Conservation (phyloP, 1,139 yeast species). For the Blastobotrys capitulatus region DNA sequence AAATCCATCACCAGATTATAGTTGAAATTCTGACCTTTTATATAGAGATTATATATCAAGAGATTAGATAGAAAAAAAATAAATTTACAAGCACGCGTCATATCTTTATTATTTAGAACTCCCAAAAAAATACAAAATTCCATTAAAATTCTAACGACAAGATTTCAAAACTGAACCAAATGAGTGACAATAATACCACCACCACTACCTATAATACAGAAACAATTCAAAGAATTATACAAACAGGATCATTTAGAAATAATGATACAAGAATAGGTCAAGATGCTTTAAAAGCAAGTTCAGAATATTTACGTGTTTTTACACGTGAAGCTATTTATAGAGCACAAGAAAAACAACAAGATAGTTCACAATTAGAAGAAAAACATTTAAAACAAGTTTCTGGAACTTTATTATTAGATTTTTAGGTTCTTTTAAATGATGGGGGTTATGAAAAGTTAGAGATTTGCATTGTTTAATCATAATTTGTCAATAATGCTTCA, state of each 20-base stretch:
- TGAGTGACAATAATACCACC: too few relatives aligned
- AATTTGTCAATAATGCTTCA: background rate
- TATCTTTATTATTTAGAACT: too few relatives aligned
- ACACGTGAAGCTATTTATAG: constrained; percentile 33
- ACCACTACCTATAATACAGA: constrained; percentile 17
- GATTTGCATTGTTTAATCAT: background rate
- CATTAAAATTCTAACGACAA: too few relatives aligned
- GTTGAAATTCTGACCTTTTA: too few relatives aligned
- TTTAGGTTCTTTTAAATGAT: constrained; percentile 15
- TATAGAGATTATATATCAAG: too few relatives aligned
- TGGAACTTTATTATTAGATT: constrained; percentile 25
- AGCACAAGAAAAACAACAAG: constrained; percentile 17
- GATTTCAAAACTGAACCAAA: too few relatives aligned
- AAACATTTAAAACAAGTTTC: constrained; percentile 23
- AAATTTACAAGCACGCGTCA: too few relatives aligned
- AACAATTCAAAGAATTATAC: constrained; percentile 23
- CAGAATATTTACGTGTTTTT: constrained; percentile 29
- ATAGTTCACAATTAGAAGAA: constrained; percentile 19
- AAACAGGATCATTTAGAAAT: constrained; percentile 23
- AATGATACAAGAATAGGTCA: constrained; percentile 25
- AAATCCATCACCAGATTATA: too few relatives aligned
- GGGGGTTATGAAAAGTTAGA: background rate
- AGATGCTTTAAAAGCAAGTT: constrained; percentile 25
- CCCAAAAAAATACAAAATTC: too few relatives aligned
- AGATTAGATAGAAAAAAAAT: too few relatives aligned